phyloP scores from a whole-genome alignment of 345 rosid species.

The Raphanus raphanistrum region DNA sequence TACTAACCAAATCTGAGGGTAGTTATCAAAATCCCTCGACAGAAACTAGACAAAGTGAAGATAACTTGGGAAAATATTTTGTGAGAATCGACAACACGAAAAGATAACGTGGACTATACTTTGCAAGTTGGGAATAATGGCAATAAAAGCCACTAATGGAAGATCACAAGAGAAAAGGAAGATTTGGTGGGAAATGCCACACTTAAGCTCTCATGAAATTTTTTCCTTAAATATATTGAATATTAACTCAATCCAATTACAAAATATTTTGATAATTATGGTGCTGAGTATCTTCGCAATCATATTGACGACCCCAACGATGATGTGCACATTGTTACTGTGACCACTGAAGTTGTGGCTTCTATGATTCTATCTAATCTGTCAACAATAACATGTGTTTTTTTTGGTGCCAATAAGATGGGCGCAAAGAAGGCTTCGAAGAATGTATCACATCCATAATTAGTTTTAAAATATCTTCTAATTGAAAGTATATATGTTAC shows the following conservation, averaged over 20 bases:
- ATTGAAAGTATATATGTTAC: background rate
- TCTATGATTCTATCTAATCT: constrained; percentile 14
- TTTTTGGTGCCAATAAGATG: too few species aligned
- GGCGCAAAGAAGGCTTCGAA: too few species aligned
- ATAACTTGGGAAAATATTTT: background rate
- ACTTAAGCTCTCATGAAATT: background rate
- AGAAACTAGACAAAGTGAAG: constrained; percentile 3
- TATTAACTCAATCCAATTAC: background rate
- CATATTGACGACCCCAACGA: constrained; percentile 9
- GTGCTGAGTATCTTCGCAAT: constrained; percentile 18
- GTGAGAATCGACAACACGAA: constrained; percentile 8
- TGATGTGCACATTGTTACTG: constrained; percentile 4
- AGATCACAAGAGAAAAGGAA: background rate
- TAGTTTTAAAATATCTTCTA: background rate
- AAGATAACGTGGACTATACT: constrained; percentile 2
- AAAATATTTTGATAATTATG: constrained; percentile 18
- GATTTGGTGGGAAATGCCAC: constrained; percentile 26
- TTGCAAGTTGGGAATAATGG: background rate
- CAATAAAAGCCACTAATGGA: constrained; percentile 10
- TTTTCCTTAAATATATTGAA: background rate
- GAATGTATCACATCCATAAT: background rate
- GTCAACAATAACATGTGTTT: constrained; percentile 2
- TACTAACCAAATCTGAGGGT: background rate
- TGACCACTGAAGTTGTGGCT: constrained; percentile 13
- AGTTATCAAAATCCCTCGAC: background rate